These are phyloP conservation scores for Neoascochyta sp. DNA, from an alignment of 2,329 filamentous ascomycete species.

Conservation along the genomic window DNA sequence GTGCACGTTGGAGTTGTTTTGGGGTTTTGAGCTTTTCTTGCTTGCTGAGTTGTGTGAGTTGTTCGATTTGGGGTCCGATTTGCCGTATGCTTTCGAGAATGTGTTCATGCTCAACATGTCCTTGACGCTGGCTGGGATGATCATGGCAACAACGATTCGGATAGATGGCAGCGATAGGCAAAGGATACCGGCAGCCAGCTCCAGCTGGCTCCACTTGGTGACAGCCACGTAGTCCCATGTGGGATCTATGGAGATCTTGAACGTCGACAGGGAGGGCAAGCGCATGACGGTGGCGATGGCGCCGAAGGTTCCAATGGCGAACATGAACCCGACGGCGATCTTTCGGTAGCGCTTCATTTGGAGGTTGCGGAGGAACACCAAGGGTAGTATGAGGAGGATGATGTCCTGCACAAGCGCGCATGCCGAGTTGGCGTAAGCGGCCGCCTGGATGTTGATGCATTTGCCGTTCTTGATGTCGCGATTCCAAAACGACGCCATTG, in stretches of 20 bases:
- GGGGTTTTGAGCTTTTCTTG: no score
- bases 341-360: slow-evolving; percentile 18
- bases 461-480: slow-evolving; percentile 16
- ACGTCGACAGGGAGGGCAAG: slow-evolving; percentile 12
- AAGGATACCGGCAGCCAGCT: slow-evolving; percentile 11
- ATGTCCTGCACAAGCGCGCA: slow-evolving; percentile 22
- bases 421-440: slow-evolving; percentile 18
- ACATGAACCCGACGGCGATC: slow-evolving; percentile 20
- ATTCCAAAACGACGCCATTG: slow-evolving; percentile 23
- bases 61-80: no score
- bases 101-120: no score
- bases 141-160: slow-evolving; percentile 12
- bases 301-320: slow-evolving; percentile 22
- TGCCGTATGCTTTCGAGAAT: no score
- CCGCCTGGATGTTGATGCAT: slow-evolving; percentile 16
- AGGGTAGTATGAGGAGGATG: slow-evolving; percentile 18
- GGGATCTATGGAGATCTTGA: slow-evolving; percentile 15
- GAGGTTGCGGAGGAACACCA: slow-evolving; percentile 18
- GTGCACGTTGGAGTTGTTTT: no score
- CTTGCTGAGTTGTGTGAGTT: no score
- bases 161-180: slow-evolving; percentile 17
- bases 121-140: no score
- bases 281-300: slow-evolving; percentile 24
- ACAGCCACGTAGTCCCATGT: slow-evolving; percentile 19
- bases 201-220: slow-evolving; percentile 17